Percentiles rank a stretch among this genome's conserved stretches.
phyloP scores from a whole-genome alignment of 1,284 basidiomycete genomes.

The Puccinia coronata region DNA sequence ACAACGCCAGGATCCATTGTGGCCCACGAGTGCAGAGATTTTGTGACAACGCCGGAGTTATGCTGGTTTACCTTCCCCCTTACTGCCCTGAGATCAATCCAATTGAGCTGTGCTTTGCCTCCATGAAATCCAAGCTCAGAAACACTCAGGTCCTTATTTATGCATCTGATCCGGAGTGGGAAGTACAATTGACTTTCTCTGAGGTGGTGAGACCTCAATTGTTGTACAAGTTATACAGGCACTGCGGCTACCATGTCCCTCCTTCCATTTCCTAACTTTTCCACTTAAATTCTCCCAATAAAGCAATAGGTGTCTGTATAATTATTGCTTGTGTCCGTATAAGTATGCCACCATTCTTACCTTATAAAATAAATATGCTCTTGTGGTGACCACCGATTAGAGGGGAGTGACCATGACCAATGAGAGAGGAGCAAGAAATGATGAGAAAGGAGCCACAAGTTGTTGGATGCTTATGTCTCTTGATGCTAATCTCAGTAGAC shows the following conservation, averaged over 20 bases:
- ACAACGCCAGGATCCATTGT: not conserved
- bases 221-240: not conserved
- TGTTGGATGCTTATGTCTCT: too few species aligned
- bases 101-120: slow-evolving; percentile 5
- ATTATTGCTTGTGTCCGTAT: too few species aligned
- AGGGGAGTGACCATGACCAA: too few species aligned
- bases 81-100: slow-evolving; percentile 32
- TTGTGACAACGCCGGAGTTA: not conserved
- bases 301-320: too few species aligned
- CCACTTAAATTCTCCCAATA: too few species aligned
- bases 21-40: not conserved
- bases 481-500: too few species aligned
- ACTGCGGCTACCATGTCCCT: not conserved
- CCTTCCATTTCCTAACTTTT: too few species aligned
- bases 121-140: not conserved
- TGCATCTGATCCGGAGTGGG: not conserved
- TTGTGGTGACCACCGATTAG: too few species aligned
- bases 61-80: slow-evolving; percentile 18
- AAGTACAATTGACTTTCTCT: not conserved
- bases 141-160: not conserved
- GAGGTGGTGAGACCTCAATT: not conserved
- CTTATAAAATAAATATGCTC: too few species aligned
- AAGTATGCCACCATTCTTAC: too few species aligned
- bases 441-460: too few species aligned
- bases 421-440: too few species aligned